Base-by-base conservation (phyloP, 257 asterid species). In the Solanum bulbocastanum region DNA sequence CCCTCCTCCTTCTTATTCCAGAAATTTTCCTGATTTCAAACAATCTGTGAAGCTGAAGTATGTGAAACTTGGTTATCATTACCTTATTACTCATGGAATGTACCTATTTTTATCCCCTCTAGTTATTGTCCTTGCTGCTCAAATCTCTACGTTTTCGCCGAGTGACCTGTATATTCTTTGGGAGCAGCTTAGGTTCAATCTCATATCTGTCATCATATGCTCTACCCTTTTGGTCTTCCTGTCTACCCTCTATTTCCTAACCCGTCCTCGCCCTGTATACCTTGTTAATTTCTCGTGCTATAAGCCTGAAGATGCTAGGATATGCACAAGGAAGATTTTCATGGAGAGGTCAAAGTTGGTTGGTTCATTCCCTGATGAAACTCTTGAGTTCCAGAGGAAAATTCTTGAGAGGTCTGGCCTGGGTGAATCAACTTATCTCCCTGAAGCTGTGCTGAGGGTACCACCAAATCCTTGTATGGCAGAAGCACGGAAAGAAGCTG, bases 21-120 rank as follows among this genome's bases (percentile, higher is more conserved):
- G 84, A 44, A 73, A 83, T 66, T 87, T 90, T 25, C 92, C 90
- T 6, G 90, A 90, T 90, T 90, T 88, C 90, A 90, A 88, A 35
- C 84, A 87, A 14, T 90, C 92, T 0, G 89, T 88, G 39, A 90
- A 90, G 69, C 76, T 90, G 79, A 90, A 90, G 88, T 90, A 90
- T 87, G 91, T 90, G 49, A 90, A 90, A 44, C 92, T 90, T 69
- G 92, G 92, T 14, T 90, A 90, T 46, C 92, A 88, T 87, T 83
- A 88, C 90, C 90, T 90, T 11, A 90, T 90, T 69, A 90, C 90
- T 13, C 92, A 90, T 88, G 92, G 92, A 73, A 90, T 90, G 90
- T 88, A 88, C 75, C 82, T 90, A 46, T 86, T 86, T 71, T 76
- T 90, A 60, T 88, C 88, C 73, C 92, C 92, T 30, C n/a, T 90